phyloP scores from a whole-genome alignment of 495 filamentous ascomycete species.

The Ramalina intermedia region DNA sequence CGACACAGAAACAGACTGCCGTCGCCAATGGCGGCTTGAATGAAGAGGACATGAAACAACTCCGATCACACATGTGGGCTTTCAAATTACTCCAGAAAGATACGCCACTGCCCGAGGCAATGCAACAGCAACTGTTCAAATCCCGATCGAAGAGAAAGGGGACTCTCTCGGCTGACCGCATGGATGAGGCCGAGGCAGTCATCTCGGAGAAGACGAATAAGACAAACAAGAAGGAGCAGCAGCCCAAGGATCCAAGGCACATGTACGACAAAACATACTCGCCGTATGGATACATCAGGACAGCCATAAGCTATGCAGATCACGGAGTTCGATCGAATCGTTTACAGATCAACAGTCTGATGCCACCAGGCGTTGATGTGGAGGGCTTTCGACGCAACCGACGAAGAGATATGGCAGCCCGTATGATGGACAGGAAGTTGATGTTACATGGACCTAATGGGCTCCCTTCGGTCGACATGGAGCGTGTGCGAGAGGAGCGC shows the following conservation, averaged over 20 bases:
- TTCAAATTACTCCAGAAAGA: constrained; percentile 77
- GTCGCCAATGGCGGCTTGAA: constrained; percentile 44
- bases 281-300: constrained; percentile 43
- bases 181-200: constrained; percentile 32
- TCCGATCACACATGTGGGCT: constrained; percentile 65
- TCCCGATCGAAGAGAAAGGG: constrained; percentile 42
- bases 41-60: constrained; percentile 50
- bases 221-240: constrained; percentile 9
- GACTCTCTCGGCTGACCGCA: constrained; percentile 42
- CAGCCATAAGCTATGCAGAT: constrained; percentile 60
- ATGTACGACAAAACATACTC: constrained; percentile 50
- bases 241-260: constrained; percentile 20
- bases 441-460: constrained; percentile 26
- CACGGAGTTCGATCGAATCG: constrained; percentile 59
- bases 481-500: constrained; percentile 66
- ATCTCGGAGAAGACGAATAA: constrained; percentile 32
- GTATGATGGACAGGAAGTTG: constrained; percentile 63
- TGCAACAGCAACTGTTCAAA: constrained; percentile 63
- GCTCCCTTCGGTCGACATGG: constrained; percentile 36
- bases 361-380: constrained; percentile 66
- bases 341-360: constrained; percentile 66
- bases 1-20: constrained; percentile 16
- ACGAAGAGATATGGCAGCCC: constrained; percentile 76
- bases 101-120: constrained; percentile 51
- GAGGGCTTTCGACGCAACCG: constrained; percentile 70